Percentiles rank a stretch among this genome's conserved stretches.
Evolutionary conservation across 192 early-diverging fungal species (phyloP).

Genomic region (Piromyces finnis): DNA sequence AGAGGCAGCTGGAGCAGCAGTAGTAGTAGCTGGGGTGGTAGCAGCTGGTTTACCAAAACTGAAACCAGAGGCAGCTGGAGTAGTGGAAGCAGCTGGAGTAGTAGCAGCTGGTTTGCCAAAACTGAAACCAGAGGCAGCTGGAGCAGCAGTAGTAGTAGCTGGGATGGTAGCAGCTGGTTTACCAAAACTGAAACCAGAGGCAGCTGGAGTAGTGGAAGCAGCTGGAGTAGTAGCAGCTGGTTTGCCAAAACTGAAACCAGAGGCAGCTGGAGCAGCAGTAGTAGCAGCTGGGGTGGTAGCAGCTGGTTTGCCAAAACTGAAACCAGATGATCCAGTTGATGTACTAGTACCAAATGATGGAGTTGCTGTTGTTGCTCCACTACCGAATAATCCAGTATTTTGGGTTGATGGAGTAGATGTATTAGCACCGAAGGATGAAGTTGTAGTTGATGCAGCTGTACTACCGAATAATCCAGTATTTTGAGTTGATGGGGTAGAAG

Average conservation of each 20-base stretch:
- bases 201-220: conserved; percentile 6
- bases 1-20: conserved; percentile 1
- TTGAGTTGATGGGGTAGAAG: conserved; percentile 5
- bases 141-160: conserved; percentile 1
- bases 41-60: conserved; percentile 1
- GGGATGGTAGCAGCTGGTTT: conserved; percentile 9
- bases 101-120: background rate
- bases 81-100: conserved; percentile 1
- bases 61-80: conserved; percentile 6
- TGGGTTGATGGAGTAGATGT: conserved; percentile 2
- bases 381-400: conserved; percentile 4
- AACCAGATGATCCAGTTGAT: background rate
- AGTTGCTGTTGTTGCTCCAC: conserved; percentile 1
- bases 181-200: no score
- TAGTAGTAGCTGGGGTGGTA: background rate
- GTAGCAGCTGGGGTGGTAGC: conserved; percentile 1
- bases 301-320: conserved; percentile 2
- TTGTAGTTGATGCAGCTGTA: conserved; percentile 1
- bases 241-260: conserved; percentile 2
- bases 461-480: conserved; percentile 4
- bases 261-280: conserved; percentile 2
- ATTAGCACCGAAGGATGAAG: conserved; percentile 3
- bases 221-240: background rate
- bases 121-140: background rate
- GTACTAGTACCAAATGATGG: conserved; percentile 2